A percentile compares a stretch with the other conserved stretches of the same genome.
Evolutionary conservation across 2,329 filamentous ascomycete species (phyloP).

Genomic region (Sclerotinia subarctica): DNA sequence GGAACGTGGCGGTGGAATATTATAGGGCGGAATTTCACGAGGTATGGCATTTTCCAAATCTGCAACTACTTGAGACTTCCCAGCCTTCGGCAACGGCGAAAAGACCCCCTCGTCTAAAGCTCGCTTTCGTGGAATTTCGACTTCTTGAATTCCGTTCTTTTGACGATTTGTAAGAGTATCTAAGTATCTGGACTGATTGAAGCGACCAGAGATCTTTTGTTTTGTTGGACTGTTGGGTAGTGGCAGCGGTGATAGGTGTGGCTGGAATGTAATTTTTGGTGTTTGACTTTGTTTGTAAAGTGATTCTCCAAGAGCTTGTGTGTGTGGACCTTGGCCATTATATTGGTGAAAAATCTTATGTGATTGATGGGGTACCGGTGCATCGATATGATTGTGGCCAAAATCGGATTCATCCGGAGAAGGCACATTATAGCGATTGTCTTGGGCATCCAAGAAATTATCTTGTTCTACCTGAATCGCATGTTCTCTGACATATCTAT

Average conservation of each 20-base stretch:
- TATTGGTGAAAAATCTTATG: not conserved
- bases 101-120: not conserved
- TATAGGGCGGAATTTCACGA: not conserved
- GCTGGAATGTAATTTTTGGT: not conserved
- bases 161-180: constrained; percentile 2
- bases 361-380: not conserved
- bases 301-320: not conserved
- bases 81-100: not conserved
- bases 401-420: not conserved
- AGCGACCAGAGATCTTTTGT: constrained; percentile 7
- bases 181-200: not conserved
- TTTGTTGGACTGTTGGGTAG: constrained; percentile 1
- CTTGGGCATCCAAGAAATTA: not conserved
- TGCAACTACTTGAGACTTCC: constrained; percentile 7
- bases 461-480: not conserved
- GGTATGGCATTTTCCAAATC: not conserved
- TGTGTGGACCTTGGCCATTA: constrained; percentile 1
- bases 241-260: not conserved
- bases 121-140: constrained; percentile 11
- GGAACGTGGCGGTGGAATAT: not conserved
- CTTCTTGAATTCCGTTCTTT: not conserved
- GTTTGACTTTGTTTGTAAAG: constrained; percentile 13
- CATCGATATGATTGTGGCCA: not conserved
- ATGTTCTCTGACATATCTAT: not conserved
- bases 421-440: not conserved